Conservation (phyloP, 2,329 filamentous ascomycete genomes). For the Arthrobotrys musiformis region DNA sequence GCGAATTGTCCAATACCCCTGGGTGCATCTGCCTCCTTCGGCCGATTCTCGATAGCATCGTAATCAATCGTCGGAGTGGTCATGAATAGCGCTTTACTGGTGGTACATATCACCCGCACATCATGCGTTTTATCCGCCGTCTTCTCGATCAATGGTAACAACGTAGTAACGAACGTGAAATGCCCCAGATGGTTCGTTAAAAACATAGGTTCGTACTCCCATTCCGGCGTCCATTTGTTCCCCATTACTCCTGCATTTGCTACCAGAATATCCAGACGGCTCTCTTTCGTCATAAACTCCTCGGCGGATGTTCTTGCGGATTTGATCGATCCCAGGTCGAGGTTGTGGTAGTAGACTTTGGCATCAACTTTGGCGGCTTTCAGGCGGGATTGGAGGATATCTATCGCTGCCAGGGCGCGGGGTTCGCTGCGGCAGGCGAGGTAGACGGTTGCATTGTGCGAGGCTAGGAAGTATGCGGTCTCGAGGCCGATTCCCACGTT, state of each 20-base stretch:
- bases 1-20: constrained; percentile 33
- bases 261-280: constrained; percentile 65
- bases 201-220: constrained; percentile 67
- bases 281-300: constrained; percentile 61
- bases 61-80: constrained; percentile 59
- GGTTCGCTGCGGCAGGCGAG: constrained; percentile 58
- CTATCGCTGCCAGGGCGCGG: constrained; percentile 63
- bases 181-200: constrained; percentile 68
- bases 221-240: constrained; percentile 61
- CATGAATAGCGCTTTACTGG: constrained; percentile 61
- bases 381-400: constrained; percentile 57
- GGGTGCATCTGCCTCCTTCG: constrained; percentile 24
- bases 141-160: constrained; percentile 58
- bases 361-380: constrained; percentile 28
- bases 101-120: constrained; percentile 58
- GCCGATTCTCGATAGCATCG: constrained; percentile 27
- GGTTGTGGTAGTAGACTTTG: constrained; percentile 62
- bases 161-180: constrained; percentile 63
- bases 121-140: constrained; percentile 58
- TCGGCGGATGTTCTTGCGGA: constrained; percentile 64
- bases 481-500: constrained; percentile 57
- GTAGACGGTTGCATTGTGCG: constrained; percentile 57
- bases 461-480: constrained; percentile 58
- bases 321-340: constrained; percentile 65
- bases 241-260: constrained; percentile 66